Base-by-base conservation (phyloP, 331 rosid species). In the Ulmus americana region DNA sequence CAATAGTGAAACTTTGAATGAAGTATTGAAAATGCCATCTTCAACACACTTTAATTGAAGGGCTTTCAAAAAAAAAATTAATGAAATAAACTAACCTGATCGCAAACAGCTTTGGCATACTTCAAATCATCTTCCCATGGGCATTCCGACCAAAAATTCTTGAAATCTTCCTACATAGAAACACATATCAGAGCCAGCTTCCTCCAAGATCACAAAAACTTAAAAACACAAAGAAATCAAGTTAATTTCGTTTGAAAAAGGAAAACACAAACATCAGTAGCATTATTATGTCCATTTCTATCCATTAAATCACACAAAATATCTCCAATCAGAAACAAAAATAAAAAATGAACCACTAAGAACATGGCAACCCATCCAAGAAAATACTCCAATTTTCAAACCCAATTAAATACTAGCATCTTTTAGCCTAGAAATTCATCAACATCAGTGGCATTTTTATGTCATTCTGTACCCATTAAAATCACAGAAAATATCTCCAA, bases 71-170 rank as follows among this genome's bases (percentile, higher is more conserved):
- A 2, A 28, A 28, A 28, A 28, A 28, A 28, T 28, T 28, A 35
- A 54, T 20, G 47, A 48, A 51, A 67, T 67, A 68, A 54, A 61
- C 66, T 56, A 11, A 88, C 96, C 94, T 83, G 91, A 74, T 78
- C 53, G 74, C 96, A 89, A 68, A 92, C 91, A 67, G 84, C 85
- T 83, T 84, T 82, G n/a, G 95, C 98, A 76, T 76, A 82, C 76
- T 80, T 82, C 70, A 92, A 81, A 76, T 92, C 96, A 42, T 92
- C 96, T 63, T 92, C 95, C 98, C 98, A 92, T 13, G 98, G 98
- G 61, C 96, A 89, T 64, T 86, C 86, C 3, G 96, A 83, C 98
- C 95, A 92, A 77, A 78, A 92, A 71, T 92, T 92, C 81, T 89
- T 91, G n/a, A 88, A 92, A 54, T 87, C 96, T 76, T 92, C 98